Evolutionary conservation across 73 alveolate genomes (phyloP), one percentile per base, ranked within the genome.

Genomic region (Stentor roeselii): DNA sequence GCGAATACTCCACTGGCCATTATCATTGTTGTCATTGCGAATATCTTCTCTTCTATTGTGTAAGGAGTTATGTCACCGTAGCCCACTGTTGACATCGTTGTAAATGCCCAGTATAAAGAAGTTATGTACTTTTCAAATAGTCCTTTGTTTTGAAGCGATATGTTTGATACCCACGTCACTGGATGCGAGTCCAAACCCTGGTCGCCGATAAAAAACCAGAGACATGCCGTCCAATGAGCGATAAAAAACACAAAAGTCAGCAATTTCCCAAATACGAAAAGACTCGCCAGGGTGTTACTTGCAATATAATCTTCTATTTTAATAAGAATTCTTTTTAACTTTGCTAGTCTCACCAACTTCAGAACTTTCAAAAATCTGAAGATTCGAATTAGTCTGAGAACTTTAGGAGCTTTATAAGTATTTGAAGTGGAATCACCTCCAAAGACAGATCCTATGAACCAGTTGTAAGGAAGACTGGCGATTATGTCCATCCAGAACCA

Each of bases 191-290:
- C 87, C 32, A 74, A 31, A 59, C 87, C 93, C 42, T 60, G 40
- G 31, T 61, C 83, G 78, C 96, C 96, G 4, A 90, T 83, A 31
- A 58, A 83, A 60, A 80, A 88, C 82, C 87, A 90, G 87, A 90
- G 61, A 76, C 96, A 90, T 3, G 96, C 96, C 11, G 87, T 86
- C 93, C 96, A 90, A 78, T 90, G 96, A 42, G 96, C 96, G 39
- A 87, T 84, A 76, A 90, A 90, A 76, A 90, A 60, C 3, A 83
- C 87, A 3, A 90, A 78, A n/a, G 84, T 59, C 78, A 90, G 74
- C 36, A 90, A 85, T 78, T 85, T 87, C n/a, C 83, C 42, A 75
- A 90, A 84, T 35, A 60, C 85, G 3, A 90, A 82, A 31, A 88
- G 41, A 0, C 87, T 84, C 39, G 87, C 75, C 86, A 88, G 83